Evolutionary conservation across 1,139 yeast species (phyloP).

Genomic region (Lodderomyces beijingensis): DNA sequence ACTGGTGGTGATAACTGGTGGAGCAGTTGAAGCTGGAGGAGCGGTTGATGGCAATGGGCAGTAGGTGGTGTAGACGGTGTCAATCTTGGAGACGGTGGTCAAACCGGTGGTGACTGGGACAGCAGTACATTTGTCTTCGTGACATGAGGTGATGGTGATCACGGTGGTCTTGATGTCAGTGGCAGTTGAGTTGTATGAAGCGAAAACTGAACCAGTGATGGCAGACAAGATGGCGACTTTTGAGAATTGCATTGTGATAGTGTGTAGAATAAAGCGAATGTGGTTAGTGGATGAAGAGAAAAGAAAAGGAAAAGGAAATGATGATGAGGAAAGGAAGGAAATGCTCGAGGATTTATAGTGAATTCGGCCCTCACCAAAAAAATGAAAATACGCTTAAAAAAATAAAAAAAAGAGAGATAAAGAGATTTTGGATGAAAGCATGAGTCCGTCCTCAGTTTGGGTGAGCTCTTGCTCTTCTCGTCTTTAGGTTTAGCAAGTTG

Average conservation of each 20-base stretch:
- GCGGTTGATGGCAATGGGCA: constrained; percentile 40
- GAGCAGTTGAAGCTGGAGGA: constrained; percentile 11
- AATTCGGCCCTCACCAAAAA: too few species aligned
- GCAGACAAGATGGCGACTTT: constrained; percentile 22
- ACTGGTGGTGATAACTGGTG: constrained; percentile 4
- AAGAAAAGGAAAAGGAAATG: constrained; percentile 6
- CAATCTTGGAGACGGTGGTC: constrained; percentile 41
- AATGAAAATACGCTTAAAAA: not conserved
- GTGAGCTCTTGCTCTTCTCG: too few species aligned
- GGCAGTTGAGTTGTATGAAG: constrained; percentile 19
- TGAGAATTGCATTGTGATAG: constrained; percentile 16
- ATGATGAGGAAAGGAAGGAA: constrained; percentile 5
- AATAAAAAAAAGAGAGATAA: not conserved
- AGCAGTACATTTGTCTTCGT: constrained; percentile 27
- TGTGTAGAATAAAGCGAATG: too few species aligned
- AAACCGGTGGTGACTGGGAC: constrained; percentile 36
- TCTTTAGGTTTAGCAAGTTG: too few species aligned
- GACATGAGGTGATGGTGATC: constrained; percentile 51
- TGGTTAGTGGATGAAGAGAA: constrained; percentile 6
- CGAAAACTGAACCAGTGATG: constrained; percentile 18
- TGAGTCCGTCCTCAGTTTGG: too few species aligned
- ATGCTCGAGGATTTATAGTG: constrained; percentile 3
- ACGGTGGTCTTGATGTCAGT: constrained; percentile 36
- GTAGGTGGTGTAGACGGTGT: constrained; percentile 46
- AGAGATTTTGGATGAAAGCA: constrained; percentile 1